Evolutionary conservation across 192 early-diverging fungal species (phyloP).

Genomic region (Coemansia sp.): DNA sequence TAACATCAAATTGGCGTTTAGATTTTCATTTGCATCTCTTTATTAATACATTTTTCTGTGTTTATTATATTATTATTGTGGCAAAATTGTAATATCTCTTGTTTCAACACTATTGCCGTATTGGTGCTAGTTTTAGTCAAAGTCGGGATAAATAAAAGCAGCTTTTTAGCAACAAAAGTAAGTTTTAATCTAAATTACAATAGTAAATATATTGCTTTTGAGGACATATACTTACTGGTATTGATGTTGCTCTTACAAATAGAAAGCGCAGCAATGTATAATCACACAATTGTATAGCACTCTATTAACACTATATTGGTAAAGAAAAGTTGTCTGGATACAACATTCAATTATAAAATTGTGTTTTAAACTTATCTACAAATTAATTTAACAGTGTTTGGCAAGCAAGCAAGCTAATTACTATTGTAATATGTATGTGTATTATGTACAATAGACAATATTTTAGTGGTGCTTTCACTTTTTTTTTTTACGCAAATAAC

Average conservation of each 20-base stretch:
- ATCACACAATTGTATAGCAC: neutral
- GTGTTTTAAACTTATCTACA: neutral
- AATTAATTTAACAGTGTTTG: too few relatives aligned
- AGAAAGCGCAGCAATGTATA: neutral
- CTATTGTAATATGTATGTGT: too few relatives aligned
- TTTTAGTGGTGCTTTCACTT: too few relatives aligned
- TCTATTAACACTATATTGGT: neutral
- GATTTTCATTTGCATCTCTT: neutral
- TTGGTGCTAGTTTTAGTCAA: neutral
- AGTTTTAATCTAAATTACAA: neutral
- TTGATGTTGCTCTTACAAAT: neutral
- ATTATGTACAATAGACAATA: too few relatives aligned
- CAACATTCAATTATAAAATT: neutral
- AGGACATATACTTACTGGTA: neutral
- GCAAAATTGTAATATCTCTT: neutral
- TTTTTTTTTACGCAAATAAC: too few relatives aligned
- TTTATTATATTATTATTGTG: neutral
- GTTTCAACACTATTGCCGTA: neutral
- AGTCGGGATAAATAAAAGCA: neutral
- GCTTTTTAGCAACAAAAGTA: neutral
- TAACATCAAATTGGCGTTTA: neutral
- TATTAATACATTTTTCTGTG: neutral
- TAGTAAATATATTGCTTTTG: neutral
- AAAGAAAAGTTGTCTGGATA: neutral
- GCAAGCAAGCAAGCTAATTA: too few relatives aligned